Evolutionary conservation across 176 grass and related monocot species (phyloP), one percentile per base, ranked within the genome.

Genomic region (Musa itinerans): DNA sequence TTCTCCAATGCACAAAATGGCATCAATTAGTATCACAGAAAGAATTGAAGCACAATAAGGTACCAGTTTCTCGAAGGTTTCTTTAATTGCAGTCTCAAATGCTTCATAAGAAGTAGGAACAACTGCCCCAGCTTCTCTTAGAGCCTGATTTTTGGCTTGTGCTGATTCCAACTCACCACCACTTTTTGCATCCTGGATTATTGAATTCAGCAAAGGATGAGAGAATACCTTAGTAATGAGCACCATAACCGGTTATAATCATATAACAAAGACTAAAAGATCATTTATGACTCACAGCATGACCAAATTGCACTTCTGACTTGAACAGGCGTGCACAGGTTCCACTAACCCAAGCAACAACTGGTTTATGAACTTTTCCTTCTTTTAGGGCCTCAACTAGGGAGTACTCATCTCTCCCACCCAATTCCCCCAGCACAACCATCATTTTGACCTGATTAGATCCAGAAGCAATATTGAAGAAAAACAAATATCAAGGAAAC

Each of bases 291-390:
- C 95, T 94, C 82, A 99, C 95, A 76, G 95, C 95, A 78, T 99
- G 90, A 27, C 95, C 95, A 81, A 98, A 99, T 81, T 99, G 95
- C 59, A 99, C 95, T 91, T 99, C 90, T 21, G 95, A 99, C 77
- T 99, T 99, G 83, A 99, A 99, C 63, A 99, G 65, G 16, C 83
- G 81, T 52, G 95, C 95, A 13, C 95, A 99, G 71, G 95, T 94
- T 75, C 95, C 95, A 57, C 90, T 99, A 85, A 99, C 95, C 95
- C 95, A 99, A 64, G 95, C 95, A 74, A 99, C 90, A 57, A 99
- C 88, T 71, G 90, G 95, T 89, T 99, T 99, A 72, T 99, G 85
- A 68, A 99, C 95, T 78, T 89, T 94, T 65, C 90, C 95, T 86
- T 99, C 84, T 80, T 94, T 94, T 85, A 99, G 85, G 51, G 90